phyloP scores from a whole-genome alignment of 1,139 yeast species.

The Zygosaccharomyces sapae region DNA sequence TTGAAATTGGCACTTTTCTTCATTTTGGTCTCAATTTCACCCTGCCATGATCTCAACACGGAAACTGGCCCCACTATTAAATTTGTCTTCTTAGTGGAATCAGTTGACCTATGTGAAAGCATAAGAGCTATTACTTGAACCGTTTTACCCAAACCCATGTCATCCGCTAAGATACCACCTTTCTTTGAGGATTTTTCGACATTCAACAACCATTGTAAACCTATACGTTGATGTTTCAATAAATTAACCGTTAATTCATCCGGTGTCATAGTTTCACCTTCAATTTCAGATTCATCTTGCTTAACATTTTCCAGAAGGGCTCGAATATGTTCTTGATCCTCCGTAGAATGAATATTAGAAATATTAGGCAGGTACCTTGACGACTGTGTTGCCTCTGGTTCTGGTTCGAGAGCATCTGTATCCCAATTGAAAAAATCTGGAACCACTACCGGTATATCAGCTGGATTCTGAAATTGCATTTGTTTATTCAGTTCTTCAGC shows the following conservation, averaged over 20 bases:
- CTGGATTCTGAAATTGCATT: constrained; percentile 1
- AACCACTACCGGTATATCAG: constrained; percentile 1
- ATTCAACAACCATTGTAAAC: constrained; percentile 73
- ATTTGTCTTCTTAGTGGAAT: constrained; percentile 48
- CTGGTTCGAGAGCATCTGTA: background rate
- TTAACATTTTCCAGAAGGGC: constrained; percentile 62
- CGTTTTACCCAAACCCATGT: constrained; percentile 93
- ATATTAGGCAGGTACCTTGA: constrained; percentile 10
- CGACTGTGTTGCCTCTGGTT: background rate
- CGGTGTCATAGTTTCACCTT: constrained; percentile 65
- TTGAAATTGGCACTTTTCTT: constrained; percentile 46
- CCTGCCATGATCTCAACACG: constrained; percentile 76
- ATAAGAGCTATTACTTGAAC: constrained; percentile 74
- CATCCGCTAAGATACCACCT: constrained; percentile 89
- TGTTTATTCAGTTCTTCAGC: constrained; percentile 17
- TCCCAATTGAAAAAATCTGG: constrained; percentile 5
- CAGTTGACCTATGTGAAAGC: constrained; percentile 48
- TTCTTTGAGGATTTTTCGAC: constrained; percentile 57
- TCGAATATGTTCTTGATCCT: constrained; percentile 48
- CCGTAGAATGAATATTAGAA: constrained; percentile 35
- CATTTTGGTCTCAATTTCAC: constrained; percentile 63
- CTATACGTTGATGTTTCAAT: constrained; percentile 80
- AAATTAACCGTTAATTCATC: constrained; percentile 58
- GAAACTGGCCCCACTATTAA: constrained; percentile 83
- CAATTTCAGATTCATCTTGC: constrained; percentile 50